Evolutionary conservation across 2,329 filamentous ascomycete genomes (phyloP), one percentile per base, ranked within the genome.

Genomic region (Dactylellina cionopaga): DNA sequence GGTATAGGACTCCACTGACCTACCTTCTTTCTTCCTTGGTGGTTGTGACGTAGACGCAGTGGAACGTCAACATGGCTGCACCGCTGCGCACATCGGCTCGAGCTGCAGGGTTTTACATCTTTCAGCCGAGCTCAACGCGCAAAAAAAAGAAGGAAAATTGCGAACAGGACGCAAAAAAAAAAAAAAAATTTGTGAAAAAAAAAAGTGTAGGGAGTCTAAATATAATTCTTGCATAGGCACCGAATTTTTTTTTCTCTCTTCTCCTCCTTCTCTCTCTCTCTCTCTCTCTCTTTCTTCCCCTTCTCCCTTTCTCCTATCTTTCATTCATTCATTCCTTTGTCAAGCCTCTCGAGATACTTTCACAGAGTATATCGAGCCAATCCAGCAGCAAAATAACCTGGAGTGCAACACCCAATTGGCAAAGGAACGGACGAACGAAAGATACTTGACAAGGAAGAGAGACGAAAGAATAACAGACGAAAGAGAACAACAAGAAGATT

Each of bases 391-490:
- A 59, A 44, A 29, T 37, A 15, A n/a, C n/a, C 51, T 51, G 54
- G 44, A 46, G 44, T 43, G 55, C 54, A 44, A 25, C 37, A 35
- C 35, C 64, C 59, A 52, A 65, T 60, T 72, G 68, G 22, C 59
- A 66, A 75, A 76, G 66, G 75, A 71, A 65, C 68, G 68, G 35
- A 71, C 65, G 65, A 44, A 70, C 55, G 65, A 65, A 75, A 69
- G 74, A 76, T 49, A 74, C 46, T n/a, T n/a, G 39, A 44, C 39
- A 71, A 59, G 52, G 59, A 43, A 66, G 66, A 62, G 49, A 58
- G 46, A 54, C 69, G 55, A 25, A 46, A 43, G 25, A 55, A 46
- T 6, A n/a, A n/a, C n/a, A n/a, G n/a, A n/a, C n/a, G n/a, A n/a
- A 19, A 66, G 37, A 31, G 27, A 59, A 5, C 56, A 68, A 59